Base-by-base conservation (phyloP, 2,329 filamentous ascomycete species). In the Coniochaeta ligniaria region DNA sequence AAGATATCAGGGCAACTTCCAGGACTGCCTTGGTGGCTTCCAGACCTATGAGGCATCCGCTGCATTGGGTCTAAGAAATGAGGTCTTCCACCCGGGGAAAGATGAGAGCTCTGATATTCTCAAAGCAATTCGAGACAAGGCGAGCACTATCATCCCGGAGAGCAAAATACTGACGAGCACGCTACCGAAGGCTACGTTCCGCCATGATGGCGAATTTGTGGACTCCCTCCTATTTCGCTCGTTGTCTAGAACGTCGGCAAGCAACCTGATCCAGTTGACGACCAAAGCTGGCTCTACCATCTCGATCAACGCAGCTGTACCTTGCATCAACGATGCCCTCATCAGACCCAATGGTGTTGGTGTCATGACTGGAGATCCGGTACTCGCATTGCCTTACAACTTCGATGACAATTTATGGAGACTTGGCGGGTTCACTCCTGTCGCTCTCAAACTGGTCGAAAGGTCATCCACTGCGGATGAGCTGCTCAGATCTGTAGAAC, bases 1-100 rank as follows among this genome's bases (percentile, higher is more conserved):
- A 26, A 86, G 92, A 56, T 99, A 99, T 67, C 88, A 92, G 69
- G 95, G 95, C 17, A 99, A 99, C 71, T 96, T 96, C 67, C 95
- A 99, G 74, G 95, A 99, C 70, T 95, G 92, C 66, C 82, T 99
- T 16, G 95, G 96, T 6, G 94, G 92, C 1, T 96, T 99, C 69
- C 92, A 98, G 70, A 99, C 96, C 0, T 99, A 99, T 71, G 87
- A 90, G 68, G 94, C 95, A 7, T 98, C 95, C 1, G 94, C 95
- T 8, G 88, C 91, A 59, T 78, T 99, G 43, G 95, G 96, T 62
- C 82, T 97, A 59, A 89, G 94, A 54, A 98, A 98, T 68, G 95
- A 99, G 70, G 85, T 92, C 58, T 81, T 96, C 41, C 91, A 96
- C 73, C 89, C 91, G 1, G 93, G 92, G 14, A 96, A 92, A 70